phyloP scores from a whole-genome alignment of 768 basidiomycete species.

The Leccinum barrowsii region DNA sequence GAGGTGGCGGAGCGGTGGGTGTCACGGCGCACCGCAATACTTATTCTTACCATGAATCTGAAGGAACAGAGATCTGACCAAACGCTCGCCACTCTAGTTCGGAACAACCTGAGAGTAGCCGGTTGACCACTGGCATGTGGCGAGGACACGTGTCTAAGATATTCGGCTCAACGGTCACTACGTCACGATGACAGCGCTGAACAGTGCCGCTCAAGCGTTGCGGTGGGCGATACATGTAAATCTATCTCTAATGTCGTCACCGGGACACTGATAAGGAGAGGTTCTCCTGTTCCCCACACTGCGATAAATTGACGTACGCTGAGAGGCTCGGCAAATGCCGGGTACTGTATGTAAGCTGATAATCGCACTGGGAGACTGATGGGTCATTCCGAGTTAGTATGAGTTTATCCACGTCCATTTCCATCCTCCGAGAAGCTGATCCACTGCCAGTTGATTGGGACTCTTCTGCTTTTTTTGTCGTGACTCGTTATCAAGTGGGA shows the following conservation, averaged over 20 bases:
- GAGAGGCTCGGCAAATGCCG: conserved; percentile 15
- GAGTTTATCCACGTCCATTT: conserved; percentile 12
- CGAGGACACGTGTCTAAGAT: conserved; percentile 14
- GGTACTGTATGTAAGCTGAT: not conserved
- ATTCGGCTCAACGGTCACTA: not conserved
- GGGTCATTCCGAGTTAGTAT: not conserved
- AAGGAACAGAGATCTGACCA: conserved; percentile 12
- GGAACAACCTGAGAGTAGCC: conserved; percentile 1
- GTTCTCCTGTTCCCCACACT: not conserved
- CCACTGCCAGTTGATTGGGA: not conserved
- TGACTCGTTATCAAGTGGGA: not conserved
- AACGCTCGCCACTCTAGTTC: not conserved
- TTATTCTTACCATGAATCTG: conserved; percentile 8
- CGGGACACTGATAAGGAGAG: not conserved
- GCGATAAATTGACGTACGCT: not conserved
- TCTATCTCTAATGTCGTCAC: not conserved
- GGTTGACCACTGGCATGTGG: conserved; percentile 11
- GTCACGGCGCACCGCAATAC: conserved; percentile 5
- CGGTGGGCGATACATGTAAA: not conserved
- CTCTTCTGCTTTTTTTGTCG: not conserved
- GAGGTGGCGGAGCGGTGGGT: conserved; percentile 1
- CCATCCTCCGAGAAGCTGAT: conserved; percentile 2
- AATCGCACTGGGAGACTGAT: not conserved
- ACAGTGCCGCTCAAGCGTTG: not conserved
- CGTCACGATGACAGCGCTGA: not conserved